These are phyloP conservation scores for Lasiodiplodia theobromae DNA, from an alignment of 2,329 filamentous ascomycete genomes.

Conservation along the genomic window DNA sequence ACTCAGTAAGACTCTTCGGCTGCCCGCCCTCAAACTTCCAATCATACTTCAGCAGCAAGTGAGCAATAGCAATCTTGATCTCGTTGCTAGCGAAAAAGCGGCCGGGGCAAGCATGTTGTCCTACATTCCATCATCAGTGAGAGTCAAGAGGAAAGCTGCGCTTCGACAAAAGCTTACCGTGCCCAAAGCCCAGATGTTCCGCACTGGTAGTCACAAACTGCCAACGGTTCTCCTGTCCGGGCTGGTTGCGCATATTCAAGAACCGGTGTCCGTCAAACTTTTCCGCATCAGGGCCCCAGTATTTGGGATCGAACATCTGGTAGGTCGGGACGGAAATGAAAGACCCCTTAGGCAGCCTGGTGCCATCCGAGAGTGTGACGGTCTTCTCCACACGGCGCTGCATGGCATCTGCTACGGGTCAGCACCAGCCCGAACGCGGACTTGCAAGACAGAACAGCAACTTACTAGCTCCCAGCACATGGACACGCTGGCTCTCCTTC, in stretches of 20 bases:
- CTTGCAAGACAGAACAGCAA: background rate
- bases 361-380: constrained; percentile 39
- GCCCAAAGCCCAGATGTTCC: constrained; percentile 34
- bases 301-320: background rate
- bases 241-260: constrained; percentile 30
- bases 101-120: constrained; percentile 26
- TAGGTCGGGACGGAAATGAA: constrained; percentile 14
- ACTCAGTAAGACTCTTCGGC: constrained; percentile 2
- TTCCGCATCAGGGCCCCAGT: constrained; percentile 29
- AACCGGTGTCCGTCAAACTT: constrained; percentile 33
- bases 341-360: constrained; percentile 36
- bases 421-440: background rate
- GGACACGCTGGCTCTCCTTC: constrained; percentile 41
- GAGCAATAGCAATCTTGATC: constrained; percentile 31
- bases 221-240: constrained; percentile 23
- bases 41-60: constrained; percentile 32
- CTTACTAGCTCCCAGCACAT: background rate
- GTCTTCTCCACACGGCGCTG: constrained; percentile 32
- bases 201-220: constrained; percentile 33
- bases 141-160: too few relatives aligned
- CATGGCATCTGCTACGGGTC: background rate
- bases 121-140: background rate
- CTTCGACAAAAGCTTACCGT: background rate
- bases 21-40: constrained; percentile 5
- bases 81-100: constrained; percentile 32